Base-by-base conservation (phyloP, 108 stramenopile genomes). In the Skeletonema grethae region DNA sequence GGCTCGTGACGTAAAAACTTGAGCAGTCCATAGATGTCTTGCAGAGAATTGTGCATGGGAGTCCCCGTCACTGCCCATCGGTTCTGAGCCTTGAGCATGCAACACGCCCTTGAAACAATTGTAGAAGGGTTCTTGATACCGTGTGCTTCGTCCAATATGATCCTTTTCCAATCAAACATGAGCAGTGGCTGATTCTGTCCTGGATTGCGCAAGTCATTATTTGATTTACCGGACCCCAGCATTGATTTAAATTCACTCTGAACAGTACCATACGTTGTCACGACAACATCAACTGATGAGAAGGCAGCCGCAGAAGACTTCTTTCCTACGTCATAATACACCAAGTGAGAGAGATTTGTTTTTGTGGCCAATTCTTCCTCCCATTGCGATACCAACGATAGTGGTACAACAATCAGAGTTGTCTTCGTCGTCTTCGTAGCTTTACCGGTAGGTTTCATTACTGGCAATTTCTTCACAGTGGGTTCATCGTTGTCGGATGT, bases 121-220 rank as follows among this genome's bases (percentile, higher is more conserved):
- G 94, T 92, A 7, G 57, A 36, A 4, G 84, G 87, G 78, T 95
- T 95, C 74, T 90, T 92, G 38, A 92, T 88, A 5, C 60, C 43
- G 64, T 92, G 93, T 16, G 88, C 90, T 69, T 95, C 94, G 57
- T 95, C 94, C 45, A 95, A 73, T 16, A 95, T 88, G 12, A 95
- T 70, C 7, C 94, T 82, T 53, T 67, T 81, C 90, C 90, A 94
- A 28, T 75, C 39, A 67, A 80, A 75, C 24, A 75, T 34, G 10
- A 90, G 69, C 39, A 81, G 36, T 10, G 80, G 73, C 45, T 81
- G 73, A 50, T 29, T 53, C 25, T 41, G 38, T n/a, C 68, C 72
- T 0, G 69, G 63, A 24, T 60, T 41, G 6, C 11, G 22, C 8
- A 28, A 46, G 2, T 43, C 56, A 6, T 55, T 68, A 24, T 16